Conservation (phyloP, 805 yeast genomes). For the Saccharomycopsis vini region DNA sequence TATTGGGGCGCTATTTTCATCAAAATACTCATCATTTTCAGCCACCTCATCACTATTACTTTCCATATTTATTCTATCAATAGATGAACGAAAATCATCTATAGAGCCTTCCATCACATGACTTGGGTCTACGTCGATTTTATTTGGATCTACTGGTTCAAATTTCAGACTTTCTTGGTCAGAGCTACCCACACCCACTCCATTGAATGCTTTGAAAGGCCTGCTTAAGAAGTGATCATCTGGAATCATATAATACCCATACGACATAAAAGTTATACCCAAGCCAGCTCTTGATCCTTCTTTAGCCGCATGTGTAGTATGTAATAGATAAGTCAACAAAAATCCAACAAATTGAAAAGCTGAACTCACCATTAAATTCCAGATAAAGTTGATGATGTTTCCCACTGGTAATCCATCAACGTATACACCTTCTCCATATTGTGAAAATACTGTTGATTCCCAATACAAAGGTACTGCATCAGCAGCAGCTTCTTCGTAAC, state of each 20-base stretch:
- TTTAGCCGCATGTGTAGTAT: slow-evolving; percentile 95
- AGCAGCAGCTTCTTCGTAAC: slow-evolving; percentile 91
- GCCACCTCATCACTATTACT: slow-evolving; percentile 4
- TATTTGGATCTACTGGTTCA: slow-evolving; percentile 50
- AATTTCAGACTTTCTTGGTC: slow-evolving; percentile 29
- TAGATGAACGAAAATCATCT: slow-evolving; percentile 22
- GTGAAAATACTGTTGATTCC: slow-evolving; percentile 79
- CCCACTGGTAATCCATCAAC: slow-evolving; percentile 97
- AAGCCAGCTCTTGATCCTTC: slow-evolving; percentile 91
- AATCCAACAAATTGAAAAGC: slow-evolving; percentile 93
- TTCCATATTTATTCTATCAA: slow-evolving; percentile 20
- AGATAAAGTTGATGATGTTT: slow-evolving; percentile 71
- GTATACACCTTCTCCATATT: slow-evolving; percentile 81
- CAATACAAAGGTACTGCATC: slow-evolving; percentile 95
- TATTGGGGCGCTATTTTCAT: slow-evolving; percentile 19
- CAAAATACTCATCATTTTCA: slow-evolving; percentile 14
- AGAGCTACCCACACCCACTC: background rate
- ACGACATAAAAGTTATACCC: slow-evolving; percentile 72
- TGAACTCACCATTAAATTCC: slow-evolving; percentile 86
- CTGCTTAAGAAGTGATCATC: slow-evolving; percentile 23
- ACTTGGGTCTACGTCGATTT: slow-evolving; percentile 36
- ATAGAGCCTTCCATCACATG: slow-evolving; percentile 22
- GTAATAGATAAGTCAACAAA: slow-evolving; percentile 78
- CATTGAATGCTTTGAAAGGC: slow-evolving; percentile 24
- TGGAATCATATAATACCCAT: slow-evolving; percentile 53